phyloP scores from a whole-genome alignment of 306 rosid genomes.

The Cucumis cinereus region DNA sequence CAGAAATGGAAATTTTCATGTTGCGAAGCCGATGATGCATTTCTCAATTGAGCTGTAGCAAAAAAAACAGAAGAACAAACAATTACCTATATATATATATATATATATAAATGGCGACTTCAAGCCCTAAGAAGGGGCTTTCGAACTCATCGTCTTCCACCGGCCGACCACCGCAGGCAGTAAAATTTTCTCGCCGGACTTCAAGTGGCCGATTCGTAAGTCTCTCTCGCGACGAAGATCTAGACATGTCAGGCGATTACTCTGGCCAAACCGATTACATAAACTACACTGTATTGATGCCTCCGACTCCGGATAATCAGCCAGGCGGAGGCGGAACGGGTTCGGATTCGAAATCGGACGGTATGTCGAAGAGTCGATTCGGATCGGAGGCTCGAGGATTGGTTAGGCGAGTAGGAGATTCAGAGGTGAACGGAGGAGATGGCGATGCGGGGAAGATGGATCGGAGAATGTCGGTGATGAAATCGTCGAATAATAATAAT shows the following conservation, averaged over 20 bases:
- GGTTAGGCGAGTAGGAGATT: constrained; percentile 10
- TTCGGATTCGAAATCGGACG: constrained; percentile 29
- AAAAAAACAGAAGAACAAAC: constrained; percentile 5
- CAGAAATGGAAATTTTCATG: neutral
- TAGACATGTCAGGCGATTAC: constrained; percentile 41
- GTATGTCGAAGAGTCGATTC: constrained; percentile 11
- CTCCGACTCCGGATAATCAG: constrained; percentile 78
- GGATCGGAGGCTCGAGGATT: constrained; percentile 11
- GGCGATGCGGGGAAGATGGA: constrained; percentile 36
- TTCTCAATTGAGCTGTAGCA: neutral
- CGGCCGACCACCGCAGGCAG: constrained; percentile 30
- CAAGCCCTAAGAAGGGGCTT: constrained; percentile 27
- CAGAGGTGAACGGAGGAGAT: constrained; percentile 11
- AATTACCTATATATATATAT: neutral
- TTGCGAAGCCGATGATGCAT: neutral
- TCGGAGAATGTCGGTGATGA: constrained; percentile 53
- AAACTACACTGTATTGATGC: constrained; percentile 76
- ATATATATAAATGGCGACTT: constrained; percentile 4
- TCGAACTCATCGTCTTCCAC: constrained; percentile 12
- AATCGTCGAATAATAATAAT: constrained; percentile 29
- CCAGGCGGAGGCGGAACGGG: constrained; percentile 15
- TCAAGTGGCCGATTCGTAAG: constrained; percentile 48
- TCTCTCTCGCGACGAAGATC: constrained; percentile 59
- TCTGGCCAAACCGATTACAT: constrained; percentile 44
- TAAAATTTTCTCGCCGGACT: constrained; percentile 44